Conservation (phyloP, 176 grass and related monocot genomes). For the Bothriochloa decipiens region DNA sequence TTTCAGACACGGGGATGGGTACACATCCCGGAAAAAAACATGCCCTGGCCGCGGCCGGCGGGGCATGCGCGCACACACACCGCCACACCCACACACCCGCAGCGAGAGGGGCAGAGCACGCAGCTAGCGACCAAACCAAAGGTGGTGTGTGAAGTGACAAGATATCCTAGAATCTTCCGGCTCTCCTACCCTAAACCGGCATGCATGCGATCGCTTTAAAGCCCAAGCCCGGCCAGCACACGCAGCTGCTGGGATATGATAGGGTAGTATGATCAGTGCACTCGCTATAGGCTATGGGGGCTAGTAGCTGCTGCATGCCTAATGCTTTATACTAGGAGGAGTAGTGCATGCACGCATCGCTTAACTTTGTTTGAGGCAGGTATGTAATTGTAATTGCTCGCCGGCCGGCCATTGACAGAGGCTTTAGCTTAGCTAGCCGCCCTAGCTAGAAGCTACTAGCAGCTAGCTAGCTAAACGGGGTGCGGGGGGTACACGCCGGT, state of each 20-base stretch:
- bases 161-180: constrained; percentile 66
- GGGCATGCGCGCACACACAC: constrained; percentile 8
- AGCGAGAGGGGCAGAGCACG: constrained; percentile 38
- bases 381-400: background rate
- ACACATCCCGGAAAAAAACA: constrained; percentile 58
- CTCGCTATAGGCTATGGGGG: background rate
- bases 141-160: constrained; percentile 55
- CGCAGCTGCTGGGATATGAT: background rate
- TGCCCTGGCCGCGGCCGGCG: constrained; percentile 37
- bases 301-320: constrained; percentile 5
- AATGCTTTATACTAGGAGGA: background rate
- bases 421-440: background rate
- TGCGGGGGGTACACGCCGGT: background rate
- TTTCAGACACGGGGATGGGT: constrained; percentile 26
- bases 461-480: background rate
- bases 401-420: background rate
- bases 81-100: background rate
- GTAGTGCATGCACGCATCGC: background rate
- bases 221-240: background rate
- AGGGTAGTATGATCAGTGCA: background rate
- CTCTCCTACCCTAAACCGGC: constrained; percentile 45
- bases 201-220: constrained; percentile 54
- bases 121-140: constrained; percentile 54
- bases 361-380: background rate
- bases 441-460: background rate